Evolutionary conservation across 768 basidiomycete species (phyloP).

Genomic region (Leucogyrophana mollusca): DNA sequence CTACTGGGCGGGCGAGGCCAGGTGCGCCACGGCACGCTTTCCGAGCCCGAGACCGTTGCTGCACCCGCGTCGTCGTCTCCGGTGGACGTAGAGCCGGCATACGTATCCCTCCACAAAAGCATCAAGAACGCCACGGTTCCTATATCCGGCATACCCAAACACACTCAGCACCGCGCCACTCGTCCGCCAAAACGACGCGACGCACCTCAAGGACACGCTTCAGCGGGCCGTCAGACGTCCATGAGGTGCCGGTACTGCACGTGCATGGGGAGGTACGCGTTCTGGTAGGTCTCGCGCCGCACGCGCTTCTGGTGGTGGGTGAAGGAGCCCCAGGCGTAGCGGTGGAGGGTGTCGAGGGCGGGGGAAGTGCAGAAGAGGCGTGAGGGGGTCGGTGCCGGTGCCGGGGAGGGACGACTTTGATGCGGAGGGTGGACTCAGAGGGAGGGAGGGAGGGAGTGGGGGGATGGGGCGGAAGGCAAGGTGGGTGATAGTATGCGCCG

Average conservation of each 20-base stretch:
- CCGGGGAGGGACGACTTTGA: slow-evolving; percentile 45
- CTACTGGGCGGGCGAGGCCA: slow-evolving; percentile 85
- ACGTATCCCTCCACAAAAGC: slow-evolving; percentile 84
- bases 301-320: slow-evolving; percentile 88
- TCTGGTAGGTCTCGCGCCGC: slow-evolving; percentile 73
- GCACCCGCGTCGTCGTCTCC: background rate
- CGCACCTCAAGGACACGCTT: too few relatives aligned
- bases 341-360: slow-evolving; percentile 74
- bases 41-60: slow-evolving; percentile 6
- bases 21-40: slow-evolving; percentile 52
- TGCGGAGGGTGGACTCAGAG: slow-evolving; percentile 20
- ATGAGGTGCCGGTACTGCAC: too few relatives aligned
- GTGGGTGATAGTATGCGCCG: slow-evolving; percentile 53
- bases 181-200: slow-evolving; percentile 79
- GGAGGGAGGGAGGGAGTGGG: slow-evolving; percentile 17
- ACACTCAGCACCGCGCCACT: slow-evolving; percentile 63
- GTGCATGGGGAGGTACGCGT: too few relatives aligned
- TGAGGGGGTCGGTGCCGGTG: slow-evolving; percentile 47
- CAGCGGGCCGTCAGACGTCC: too few relatives aligned
- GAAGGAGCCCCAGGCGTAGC: too few relatives aligned
- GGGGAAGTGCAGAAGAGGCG: slow-evolving; percentile 81
- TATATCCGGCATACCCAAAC: slow-evolving; percentile 63
- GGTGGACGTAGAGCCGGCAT: slow-evolving; percentile 19
- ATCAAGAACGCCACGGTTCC: slow-evolving; percentile 93
- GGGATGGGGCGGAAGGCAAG: slow-evolving; percentile 78